Evolutionary conservation across 495 filamentous ascomycete species (phyloP).

Genomic region (Melanomma pulvis-pyrius): DNA sequence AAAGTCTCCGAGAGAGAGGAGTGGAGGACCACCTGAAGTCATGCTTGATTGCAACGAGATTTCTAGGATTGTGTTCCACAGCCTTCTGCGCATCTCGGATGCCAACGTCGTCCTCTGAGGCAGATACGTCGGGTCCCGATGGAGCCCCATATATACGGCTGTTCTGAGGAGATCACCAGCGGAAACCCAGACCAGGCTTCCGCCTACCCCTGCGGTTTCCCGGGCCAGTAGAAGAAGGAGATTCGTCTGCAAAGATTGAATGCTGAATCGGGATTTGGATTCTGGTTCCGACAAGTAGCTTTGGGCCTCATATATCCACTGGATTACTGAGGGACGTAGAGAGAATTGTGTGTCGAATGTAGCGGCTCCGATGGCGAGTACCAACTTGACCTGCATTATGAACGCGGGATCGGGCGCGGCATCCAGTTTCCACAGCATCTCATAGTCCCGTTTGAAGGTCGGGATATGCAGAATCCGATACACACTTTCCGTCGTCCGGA

Average conservation of each 20-base stretch:
- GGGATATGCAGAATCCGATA: constrained; percentile 59
- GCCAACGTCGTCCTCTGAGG: constrained; percentile 51
- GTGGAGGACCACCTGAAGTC: constrained; percentile 61
- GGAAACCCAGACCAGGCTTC: constrained; percentile 62
- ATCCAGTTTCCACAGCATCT: constrained; percentile 46
- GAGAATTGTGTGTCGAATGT: constrained; percentile 56
- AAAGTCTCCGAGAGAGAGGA: constrained; percentile 55
- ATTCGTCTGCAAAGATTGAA: constrained; percentile 60
- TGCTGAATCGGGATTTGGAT: constrained; percentile 58
- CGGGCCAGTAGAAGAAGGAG: constrained; percentile 63
- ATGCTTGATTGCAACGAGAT: constrained; percentile 62
- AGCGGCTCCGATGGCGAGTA: constrained; percentile 64
- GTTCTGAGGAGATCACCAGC: constrained; percentile 60
- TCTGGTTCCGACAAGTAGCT: constrained; percentile 61
- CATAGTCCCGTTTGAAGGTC: constrained; percentile 56
- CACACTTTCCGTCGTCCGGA: constrained; percentile 54
- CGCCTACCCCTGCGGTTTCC: constrained; percentile 57
- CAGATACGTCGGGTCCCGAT: constrained; percentile 57
- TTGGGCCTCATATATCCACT: constrained; percentile 67
- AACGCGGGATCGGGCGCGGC: constrained; percentile 45
- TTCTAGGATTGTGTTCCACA: constrained; percentile 71
- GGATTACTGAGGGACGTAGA: constrained; percentile 55
- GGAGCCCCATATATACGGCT: constrained; percentile 64
- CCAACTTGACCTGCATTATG: constrained; percentile 62
- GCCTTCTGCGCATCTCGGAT: constrained; percentile 67